These are phyloP conservation scores for Cladochytrium replicatum DNA, from an alignment of 192 early-diverging fungal species.

Conservation along the genomic window DNA sequence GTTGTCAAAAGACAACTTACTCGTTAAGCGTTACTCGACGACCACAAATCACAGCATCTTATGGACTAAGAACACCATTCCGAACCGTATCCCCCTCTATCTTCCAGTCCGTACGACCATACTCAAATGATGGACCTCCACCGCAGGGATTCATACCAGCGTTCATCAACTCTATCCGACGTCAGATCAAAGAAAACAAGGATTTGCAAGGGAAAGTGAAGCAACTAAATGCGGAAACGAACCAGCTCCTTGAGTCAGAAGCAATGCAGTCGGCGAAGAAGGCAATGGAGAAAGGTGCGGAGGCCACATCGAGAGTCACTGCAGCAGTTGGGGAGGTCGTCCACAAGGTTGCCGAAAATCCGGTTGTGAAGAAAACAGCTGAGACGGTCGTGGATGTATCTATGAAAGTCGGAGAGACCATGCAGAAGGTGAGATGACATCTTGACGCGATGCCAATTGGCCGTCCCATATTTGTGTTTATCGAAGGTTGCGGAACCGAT, in stretches of 20 bases:
- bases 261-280: conserved; percentile 76
- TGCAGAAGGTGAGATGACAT: too few species aligned
- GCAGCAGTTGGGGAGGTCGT: conserved; percentile 58
- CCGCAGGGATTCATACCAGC: conserved; percentile 66
- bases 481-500: conserved; percentile 44
- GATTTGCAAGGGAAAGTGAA: conserved; percentile 88
- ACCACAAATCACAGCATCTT: too few species aligned
- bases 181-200: conserved; percentile 89
- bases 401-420: conserved; percentile 23
- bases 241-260: conserved; percentile 75
- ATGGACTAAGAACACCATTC: too few species aligned
- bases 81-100: too few species aligned
- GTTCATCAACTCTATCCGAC: conserved; percentile 83
- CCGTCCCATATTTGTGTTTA: not conserved
- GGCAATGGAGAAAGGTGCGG: conserved; percentile 22
- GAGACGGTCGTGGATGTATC: conserved; percentile 28
- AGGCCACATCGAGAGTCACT: conserved; percentile 37
- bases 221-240: conserved; percentile 71
- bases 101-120: too few species aligned
- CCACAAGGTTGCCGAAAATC: conserved; percentile 26
- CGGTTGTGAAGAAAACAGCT: conserved; percentile 72
- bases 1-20: too few species aligned
- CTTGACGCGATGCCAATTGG: not conserved
- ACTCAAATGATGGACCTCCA: too few species aligned
- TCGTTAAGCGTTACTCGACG: too few species aligned